These are phyloP conservation scores for Anthracocystis setariae DNA, from an alignment of 1,284 basidiomycete genomes.

Conservation along the genomic window DNA sequence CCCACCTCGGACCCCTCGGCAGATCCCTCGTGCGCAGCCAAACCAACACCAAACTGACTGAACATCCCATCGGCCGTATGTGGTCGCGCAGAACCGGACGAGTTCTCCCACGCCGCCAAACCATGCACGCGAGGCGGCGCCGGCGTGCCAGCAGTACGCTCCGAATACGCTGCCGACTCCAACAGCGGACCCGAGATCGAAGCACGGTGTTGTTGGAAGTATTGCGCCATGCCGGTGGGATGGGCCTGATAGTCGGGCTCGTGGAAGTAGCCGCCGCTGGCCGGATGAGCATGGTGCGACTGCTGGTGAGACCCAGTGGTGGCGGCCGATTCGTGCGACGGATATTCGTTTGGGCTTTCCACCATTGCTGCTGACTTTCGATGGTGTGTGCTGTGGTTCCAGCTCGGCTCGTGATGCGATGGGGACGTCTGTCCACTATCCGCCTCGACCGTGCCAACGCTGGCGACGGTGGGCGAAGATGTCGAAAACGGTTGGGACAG, in stretches of 20 bases:
- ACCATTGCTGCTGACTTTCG: conserved; percentile 3
- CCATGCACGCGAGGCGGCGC: conserved; percentile 52
- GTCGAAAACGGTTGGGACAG: conserved; percentile 21
- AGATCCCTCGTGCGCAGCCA: conserved; percentile 16
- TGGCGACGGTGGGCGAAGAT: conserved; percentile 27
- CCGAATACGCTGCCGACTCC: conserved; percentile 21
- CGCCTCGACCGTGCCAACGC: conserved; percentile 17
- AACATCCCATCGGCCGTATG: conserved; percentile 64
- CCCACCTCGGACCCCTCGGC: conserved; percentile 11
- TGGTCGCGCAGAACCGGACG: conserved; percentile 53
- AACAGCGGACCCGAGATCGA: conserved; percentile 57
- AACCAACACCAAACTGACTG: conserved; percentile 40
- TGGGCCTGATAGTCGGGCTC: conserved; percentile 3
- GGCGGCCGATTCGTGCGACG: conserved; percentile 14
- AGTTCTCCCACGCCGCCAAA: conserved; percentile 56
- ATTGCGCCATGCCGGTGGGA: conserved; percentile 16
- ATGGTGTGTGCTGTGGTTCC: conserved; percentile 24
- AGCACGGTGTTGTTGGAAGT: conserved; percentile 51
- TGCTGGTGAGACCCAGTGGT: conserved; percentile 13
- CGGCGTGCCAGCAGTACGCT: conserved; percentile 17
- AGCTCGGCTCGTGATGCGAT: conserved; percentile 21
- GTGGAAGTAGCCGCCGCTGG: too few species aligned
- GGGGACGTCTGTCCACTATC: conserved; percentile 26
- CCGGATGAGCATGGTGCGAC: conserved; percentile 6
- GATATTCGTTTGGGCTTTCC: conserved; percentile 19